Conservation (phyloP, 208 protist species). For the Trypanosomatidae sp. region DNA sequence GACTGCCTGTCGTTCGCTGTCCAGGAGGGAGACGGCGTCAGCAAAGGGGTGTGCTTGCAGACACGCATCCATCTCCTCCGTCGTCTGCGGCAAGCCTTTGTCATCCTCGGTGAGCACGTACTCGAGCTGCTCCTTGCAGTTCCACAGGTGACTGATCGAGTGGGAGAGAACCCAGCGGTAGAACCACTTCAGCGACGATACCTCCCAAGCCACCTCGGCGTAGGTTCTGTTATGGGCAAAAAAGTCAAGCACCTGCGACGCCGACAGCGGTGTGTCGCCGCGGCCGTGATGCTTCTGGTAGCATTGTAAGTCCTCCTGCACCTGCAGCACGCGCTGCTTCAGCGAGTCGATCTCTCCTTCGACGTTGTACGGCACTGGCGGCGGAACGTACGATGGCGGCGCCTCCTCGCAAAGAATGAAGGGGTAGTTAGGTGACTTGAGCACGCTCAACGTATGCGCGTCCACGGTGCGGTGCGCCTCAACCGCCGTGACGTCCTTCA, state of each 20-base stretch:
- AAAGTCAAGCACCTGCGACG: constrained; percentile 47
- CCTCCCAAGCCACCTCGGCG: constrained; percentile 64
- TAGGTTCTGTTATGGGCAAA: constrained; percentile 50
- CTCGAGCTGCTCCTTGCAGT: constrained; percentile 74
- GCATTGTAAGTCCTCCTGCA: constrained; percentile 54
- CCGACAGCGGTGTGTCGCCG: constrained; percentile 12
- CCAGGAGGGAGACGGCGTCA: constrained; percentile 57
- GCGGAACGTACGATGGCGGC: constrained; percentile 68
- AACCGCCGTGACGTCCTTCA: not conserved
- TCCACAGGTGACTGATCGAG: constrained; percentile 70
- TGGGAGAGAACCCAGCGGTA: constrained; percentile 85
- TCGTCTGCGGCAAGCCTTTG: constrained; percentile 37
- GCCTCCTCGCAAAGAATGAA: constrained; percentile 84
- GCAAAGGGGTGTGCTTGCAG: constrained; percentile 53
- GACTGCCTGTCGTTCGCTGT: constrained; percentile 64
- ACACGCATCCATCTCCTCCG: constrained; percentile 53
- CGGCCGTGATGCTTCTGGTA: constrained; percentile 25
- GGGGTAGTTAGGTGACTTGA: constrained; percentile 81
- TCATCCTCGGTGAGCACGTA: constrained; percentile 70
- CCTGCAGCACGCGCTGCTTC: constrained; percentile 46
- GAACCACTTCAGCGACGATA: constrained; percentile 78
- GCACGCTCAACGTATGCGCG: constrained; percentile 47
- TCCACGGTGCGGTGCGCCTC: constrained; percentile 70
- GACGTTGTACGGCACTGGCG: constrained; percentile 78
- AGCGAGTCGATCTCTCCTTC: constrained; percentile 56